Base-by-base conservation (phyloP, 2,329 filamentous ascomycete species). In the Botryotinia globosa region DNA sequence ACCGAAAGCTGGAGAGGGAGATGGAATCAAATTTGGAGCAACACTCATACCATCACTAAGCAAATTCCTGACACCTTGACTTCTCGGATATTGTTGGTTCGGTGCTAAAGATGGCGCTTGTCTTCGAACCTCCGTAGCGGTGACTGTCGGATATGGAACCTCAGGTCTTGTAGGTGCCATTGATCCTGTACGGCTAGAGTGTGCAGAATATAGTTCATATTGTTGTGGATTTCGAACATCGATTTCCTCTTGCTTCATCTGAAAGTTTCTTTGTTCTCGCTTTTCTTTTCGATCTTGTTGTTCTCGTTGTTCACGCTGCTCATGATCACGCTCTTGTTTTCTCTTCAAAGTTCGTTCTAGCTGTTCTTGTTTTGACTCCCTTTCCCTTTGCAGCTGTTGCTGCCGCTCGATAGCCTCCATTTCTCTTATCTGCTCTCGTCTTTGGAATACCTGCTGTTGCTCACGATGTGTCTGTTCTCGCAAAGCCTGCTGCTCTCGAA, bases 201-300 rank as follows among this genome's bases (percentile, higher is more conserved):
- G 74, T 32, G 77, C 73, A 4, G 75, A 69, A 72, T 80, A 81
- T 20, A 76, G 74, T 65, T 81, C 80, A 67, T 73, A 83, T 79
- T 75, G 80, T 72, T 70, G 84, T 79, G 71, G 79, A 76, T 74
- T 82, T 79, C 62, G 79, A 72, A 45, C 80, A 20, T 79, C 78
- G 32, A 56, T 56, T 4, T 63, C 73, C 71, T 81, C 80, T 73
- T 80, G 77, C 73, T 81, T 80, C 74, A 80, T 74, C n/a, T 76
- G 75, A 54, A 76, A 73, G 22, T 75, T 74, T 29, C 73, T 75
- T 62, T 79, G 77, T 63, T 79, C 74, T 37, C 74, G 74, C 61
- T 74, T 65, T n/a, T 68, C 65, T 66, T 73, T 73, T 61, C 73
- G 65, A 45, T 73, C 71, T 58, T 65, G 54, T 44, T 74, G 71